Base-by-base conservation (phyloP, 495 filamentous ascomycete species). In the Tuber melanosporum region DNA sequence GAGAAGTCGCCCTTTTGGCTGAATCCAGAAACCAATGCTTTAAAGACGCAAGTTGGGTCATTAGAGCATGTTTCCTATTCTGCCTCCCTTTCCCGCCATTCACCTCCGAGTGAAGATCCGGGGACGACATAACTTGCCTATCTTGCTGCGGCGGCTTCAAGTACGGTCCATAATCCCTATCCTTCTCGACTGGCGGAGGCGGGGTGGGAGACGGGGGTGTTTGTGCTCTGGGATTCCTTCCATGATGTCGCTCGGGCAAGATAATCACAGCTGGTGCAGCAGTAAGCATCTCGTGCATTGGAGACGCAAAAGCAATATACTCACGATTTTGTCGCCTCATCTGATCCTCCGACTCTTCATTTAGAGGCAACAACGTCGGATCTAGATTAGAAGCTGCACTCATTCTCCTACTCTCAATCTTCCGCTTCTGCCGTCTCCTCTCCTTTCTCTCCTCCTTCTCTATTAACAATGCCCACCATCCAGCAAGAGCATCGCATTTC, bases 371-470 rank as follows among this genome's bases (percentile, higher is more conserved):
- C 43, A 83, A 72, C 43, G 79, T 77, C 62, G 82, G 79, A 42
- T 83, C 82, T 32, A 83, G 77, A n/a, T 83, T 82, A 41, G 82
- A 83, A 70, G 82, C 82, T 32, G 75, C 79, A 39, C 82, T 83
- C 77, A 83, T 83, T 74, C 82, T 75, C 46, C 82, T 82, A 46
- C 82, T 83, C 73, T 98, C 94, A 82, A 88, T 93, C 47, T 96
- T 90, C 82, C 93, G 97, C 70, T 90, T 89, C 79, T 98, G 94
- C 78, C 92, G 87, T 77, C 94, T 90, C 75, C 86, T 88, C 77
- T 94, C 92, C 84, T 98, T 99, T 5, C 94, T 89, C 84, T 96
- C 92, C 82, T 99, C 95, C 84, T 98, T 98, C 83, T 98, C 95
- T 73, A 98, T 92, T 75, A 98, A 85, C 41, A 99, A 85, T 26